Base-by-base conservation (phyloP, 169 alveolate genomes). In the Cryptosporidium ubiquitum region DNA sequence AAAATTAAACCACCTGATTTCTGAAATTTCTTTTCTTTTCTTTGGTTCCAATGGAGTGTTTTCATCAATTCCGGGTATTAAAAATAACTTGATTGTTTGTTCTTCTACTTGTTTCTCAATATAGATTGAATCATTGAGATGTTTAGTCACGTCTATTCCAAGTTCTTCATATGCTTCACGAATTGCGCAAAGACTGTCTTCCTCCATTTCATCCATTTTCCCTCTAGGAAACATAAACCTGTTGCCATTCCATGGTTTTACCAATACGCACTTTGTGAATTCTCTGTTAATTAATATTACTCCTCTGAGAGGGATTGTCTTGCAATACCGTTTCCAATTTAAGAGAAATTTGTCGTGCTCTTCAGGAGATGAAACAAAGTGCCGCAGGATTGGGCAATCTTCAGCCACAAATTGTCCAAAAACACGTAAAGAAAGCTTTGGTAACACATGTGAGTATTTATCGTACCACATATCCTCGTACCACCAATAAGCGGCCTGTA, bases 141-240 rank as follows among this genome's bases (percentile, higher is more conserved):
- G 85, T 23, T 92, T 84, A 31, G 94, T 86, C 29, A 96, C 94
- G 69, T 95, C 97, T 12, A 96, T 79, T 37, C 99, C 98, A 26
- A 97, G 94, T 91, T 97, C 99, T 94, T 97, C 99, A 75, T 91
- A 68, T 39, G 97, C 95, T 91, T 97, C 99, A 51, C 99, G 93
- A 33, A 94, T 93, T 10, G 99, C 99, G 55, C 99, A 97, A n/a
- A 89, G 94, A 37, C 93, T 93, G 84, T 96, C 98, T 35, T 85
- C 93, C 93, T 97, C 99, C 68, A 84, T 92, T 85, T 97, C 99
- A 86, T 97, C 98, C 52, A 94, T 94, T 84, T 97, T 97, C 35
- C 99, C 99, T 60, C 97, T 95, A 7, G 99, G 99, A 85, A 97
- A 97, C 84, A 95, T 91, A 97, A 96, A 96, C 66, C 91, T 84